Conservation (phyloP, 352 stramenopile genomes). For the Phytophthora aleatoria region DNA sequence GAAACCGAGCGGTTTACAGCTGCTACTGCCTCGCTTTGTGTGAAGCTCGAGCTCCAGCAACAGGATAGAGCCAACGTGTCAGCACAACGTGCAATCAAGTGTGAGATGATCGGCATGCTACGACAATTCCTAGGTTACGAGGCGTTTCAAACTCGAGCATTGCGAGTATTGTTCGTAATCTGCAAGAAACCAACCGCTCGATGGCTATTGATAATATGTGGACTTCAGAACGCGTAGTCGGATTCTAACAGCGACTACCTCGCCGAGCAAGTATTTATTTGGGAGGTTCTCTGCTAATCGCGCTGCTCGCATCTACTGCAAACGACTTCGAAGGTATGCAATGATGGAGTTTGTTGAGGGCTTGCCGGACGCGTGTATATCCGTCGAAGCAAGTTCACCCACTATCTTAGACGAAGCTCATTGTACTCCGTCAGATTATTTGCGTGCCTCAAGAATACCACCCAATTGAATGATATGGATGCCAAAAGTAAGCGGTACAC, state of each 20-base stretch:
- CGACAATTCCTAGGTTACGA: slow-evolving; percentile 34
- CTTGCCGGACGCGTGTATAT: slow-evolving; percentile 11
- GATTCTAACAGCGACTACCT: slow-evolving; percentile 27
- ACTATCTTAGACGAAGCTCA: slow-evolving; percentile 10
- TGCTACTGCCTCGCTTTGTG: slow-evolving; percentile 8
- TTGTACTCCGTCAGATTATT: slow-evolving; percentile 4
- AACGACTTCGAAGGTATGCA: slow-evolving; percentile 1
- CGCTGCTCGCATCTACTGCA: slow-evolving; percentile 19
- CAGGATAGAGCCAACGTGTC: slow-evolving; percentile 16
- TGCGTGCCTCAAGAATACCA: slow-evolving; percentile 4
- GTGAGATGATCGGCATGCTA: slow-evolving; percentile 34
- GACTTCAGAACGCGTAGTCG: slow-evolving; percentile 30
- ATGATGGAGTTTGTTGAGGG: slow-evolving; percentile 19
- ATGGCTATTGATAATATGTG: slow-evolving; percentile 30
- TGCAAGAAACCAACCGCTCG: slow-evolving; percentile 25
- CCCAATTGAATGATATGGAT: slow-evolving; percentile 6
- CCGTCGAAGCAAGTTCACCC: slow-evolving; percentile 5
- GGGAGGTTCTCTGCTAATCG: slow-evolving; percentile 29
- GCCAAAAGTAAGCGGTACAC: no score
- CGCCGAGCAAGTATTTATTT: slow-evolving; percentile 20
- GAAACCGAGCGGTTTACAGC: slow-evolving; percentile 16
- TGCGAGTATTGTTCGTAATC: slow-evolving; percentile 28
- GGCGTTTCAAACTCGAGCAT: slow-evolving; percentile 24
- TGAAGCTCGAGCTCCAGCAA: slow-evolving; percentile 16
- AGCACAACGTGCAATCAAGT: slow-evolving; percentile 28